These are phyloP conservation scores for Penicillium glabrum DNA, from an alignment of 2,329 filamentous ascomycete genomes.

Conservation along the genomic window DNA sequence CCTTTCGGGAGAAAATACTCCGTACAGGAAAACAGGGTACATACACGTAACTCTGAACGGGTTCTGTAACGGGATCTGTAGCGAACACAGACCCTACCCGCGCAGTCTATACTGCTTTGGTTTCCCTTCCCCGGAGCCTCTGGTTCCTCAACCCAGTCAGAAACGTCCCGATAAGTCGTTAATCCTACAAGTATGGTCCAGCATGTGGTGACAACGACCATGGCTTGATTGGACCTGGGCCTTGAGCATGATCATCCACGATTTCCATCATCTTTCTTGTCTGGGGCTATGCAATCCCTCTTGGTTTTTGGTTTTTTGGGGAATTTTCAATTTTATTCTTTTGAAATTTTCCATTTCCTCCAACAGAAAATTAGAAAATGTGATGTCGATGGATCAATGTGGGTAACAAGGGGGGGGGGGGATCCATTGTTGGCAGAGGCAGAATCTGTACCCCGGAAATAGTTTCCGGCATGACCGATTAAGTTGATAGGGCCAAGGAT, in stretches of 20 bases:
- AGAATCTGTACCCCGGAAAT: not conserved
- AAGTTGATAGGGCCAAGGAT: not conserved
- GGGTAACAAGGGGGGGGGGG: not conserved
- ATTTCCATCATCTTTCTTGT: not conserved
- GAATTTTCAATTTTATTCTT: not conserved
- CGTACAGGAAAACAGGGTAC: not conserved
- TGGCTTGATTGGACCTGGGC: not conserved
- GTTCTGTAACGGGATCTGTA: no score
- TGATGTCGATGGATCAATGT: not conserved
- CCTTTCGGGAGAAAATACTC: not conserved
- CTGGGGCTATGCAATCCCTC: no score
- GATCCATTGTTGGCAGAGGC: not conserved
- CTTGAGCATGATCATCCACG: not conserved
- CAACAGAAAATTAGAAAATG: not conserved
- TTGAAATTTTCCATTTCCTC: not conserved
- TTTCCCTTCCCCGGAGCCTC: conserved; percentile 5
- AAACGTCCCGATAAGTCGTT: not conserved
- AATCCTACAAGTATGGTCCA: not conserved
- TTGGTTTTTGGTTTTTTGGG: not conserved
- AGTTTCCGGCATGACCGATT: not conserved
- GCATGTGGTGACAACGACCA: not conserved
- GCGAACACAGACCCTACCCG: not conserved
- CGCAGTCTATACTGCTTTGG: conserved; percentile 4
- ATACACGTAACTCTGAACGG: not conserved
- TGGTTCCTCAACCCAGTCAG: not conserved